Percentiles rank a stretch among this genome's conserved stretches.
phyloP scores from a whole-genome alignment of 225 moss, liverwort and hornwort genomes.

The Lunularia cruciata region DNA sequence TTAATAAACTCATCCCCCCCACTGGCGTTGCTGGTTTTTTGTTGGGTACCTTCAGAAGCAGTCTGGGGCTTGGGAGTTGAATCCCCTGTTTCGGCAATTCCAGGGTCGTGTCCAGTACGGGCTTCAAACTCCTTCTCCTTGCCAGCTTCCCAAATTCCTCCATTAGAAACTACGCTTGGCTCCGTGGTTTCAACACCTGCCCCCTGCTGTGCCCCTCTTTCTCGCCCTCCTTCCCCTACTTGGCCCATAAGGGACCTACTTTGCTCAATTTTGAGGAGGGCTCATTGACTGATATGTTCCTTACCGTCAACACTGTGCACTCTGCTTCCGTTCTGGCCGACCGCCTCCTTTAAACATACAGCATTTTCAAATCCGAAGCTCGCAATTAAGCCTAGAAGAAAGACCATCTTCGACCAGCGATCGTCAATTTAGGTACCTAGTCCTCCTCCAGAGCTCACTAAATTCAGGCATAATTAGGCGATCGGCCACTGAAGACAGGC shows the following conservation, averaged over 20 bases:
- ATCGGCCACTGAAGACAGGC: conserved; percentile 2
- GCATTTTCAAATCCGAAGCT: conserved; percentile 10
- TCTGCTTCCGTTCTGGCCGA: background rate
- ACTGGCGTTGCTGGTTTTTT: background rate
- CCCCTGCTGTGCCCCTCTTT: conserved; percentile 17
- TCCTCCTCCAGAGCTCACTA: background rate
- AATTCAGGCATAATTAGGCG: background rate
- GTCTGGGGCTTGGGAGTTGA: background rate
- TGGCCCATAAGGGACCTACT: conserved; percentile 43
- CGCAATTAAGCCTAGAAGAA: background rate
- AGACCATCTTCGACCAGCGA: conserved; percentile 23
- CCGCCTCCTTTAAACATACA: background rate
- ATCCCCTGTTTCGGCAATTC: conserved; percentile 8
- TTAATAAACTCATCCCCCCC: conserved; percentile 14
- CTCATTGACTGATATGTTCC: conserved; percentile 20
- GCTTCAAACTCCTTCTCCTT: conserved; percentile 19
- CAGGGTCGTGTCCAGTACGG: conserved; percentile 15
- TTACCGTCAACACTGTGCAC: background rate
- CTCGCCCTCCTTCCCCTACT: conserved; percentile 32
- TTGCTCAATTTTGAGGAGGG: background rate
- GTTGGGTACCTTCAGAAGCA: background rate
- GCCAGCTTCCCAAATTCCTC: conserved; percentile 8
- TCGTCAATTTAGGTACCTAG: conserved; percentile 11
- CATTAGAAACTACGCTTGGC: conserved; percentile 9
- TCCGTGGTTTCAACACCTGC: conserved; percentile 15